Percentiles rank a stretch among this genome's conserved stretches.
Conservation (phyloP, 805 yeast genomes). For the Wickerhamomyces ciferrii region DNA sequence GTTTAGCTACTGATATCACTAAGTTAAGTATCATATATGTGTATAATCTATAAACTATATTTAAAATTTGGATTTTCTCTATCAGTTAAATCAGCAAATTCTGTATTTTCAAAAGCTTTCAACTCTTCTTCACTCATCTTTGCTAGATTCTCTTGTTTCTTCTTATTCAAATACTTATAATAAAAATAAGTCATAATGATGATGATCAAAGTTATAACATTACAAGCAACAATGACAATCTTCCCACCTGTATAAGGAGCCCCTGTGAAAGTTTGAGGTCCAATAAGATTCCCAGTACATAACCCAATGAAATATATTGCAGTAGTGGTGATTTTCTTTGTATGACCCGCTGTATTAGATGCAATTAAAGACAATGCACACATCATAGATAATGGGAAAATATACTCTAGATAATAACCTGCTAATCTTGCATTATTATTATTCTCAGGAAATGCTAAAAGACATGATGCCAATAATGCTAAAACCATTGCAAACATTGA, state of each 20-base stretch:
- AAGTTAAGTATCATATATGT: no score
- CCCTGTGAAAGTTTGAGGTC: conserved; percentile 63
- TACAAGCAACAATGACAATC: conserved; percentile 43
- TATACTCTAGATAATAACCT: conserved; percentile 2
- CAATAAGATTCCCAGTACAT: conserved; percentile 60
- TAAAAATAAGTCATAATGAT: conserved; percentile 22
- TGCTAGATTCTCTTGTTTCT: conserved; percentile 27
- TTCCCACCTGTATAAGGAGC: conserved; percentile 49
- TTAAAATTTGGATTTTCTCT: conserved; percentile 27
- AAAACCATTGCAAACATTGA: conserved; percentile 22
- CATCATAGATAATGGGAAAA: conserved; percentile 25
- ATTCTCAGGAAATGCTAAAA: conserved; percentile 24
- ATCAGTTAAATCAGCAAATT: conserved; percentile 41
- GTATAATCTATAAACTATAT: no score
- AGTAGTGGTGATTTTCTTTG: conserved; percentile 56
- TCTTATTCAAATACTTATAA: conserved; percentile 31
- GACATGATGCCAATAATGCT: conserved; percentile 20
- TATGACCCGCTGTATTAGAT: conserved; percentile 60
- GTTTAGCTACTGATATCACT: no score
- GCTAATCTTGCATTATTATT: conserved; percentile 4
- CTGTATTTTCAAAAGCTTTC: conserved; percentile 24
- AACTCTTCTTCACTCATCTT: conserved; percentile 12
- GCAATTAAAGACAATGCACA: conserved; percentile 26
- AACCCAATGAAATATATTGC: conserved; percentile 56
- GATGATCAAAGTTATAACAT: conserved; percentile 33